Evolutionary conservation across 2,329 filamentous ascomycete species (phyloP).

Genomic region (Fusarium begoniae): DNA sequence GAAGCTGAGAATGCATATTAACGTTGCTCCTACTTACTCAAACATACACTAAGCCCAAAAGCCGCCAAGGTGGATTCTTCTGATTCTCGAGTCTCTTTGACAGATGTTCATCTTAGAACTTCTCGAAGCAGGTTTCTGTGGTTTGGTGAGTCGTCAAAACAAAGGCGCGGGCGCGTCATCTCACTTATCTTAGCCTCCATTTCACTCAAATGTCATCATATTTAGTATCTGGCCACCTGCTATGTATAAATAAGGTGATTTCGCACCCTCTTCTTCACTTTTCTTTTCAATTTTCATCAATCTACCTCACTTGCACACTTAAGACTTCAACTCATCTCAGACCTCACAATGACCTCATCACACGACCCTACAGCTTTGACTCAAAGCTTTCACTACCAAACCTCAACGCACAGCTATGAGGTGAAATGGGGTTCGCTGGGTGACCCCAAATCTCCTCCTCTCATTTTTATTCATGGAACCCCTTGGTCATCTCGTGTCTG

Average conservation of each 20-base stretch:
- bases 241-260: neutral
- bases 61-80: neutral
- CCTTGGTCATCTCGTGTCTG: conserved; percentile 57
- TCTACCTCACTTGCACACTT: neutral
- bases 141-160: neutral
- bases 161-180: conserved; percentile 3
- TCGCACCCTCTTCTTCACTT: rapidly evolving
- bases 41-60: neutral
- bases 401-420: conserved; percentile 39
- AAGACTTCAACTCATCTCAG: no score
- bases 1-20: neutral
- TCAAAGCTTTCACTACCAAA: conserved; percentile 45
- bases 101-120: neutral
- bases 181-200: neutral
- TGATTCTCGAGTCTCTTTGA: neutral
- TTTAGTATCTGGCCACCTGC: neutral
- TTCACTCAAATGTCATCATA: neutral
- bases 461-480: conserved; percentile 58
- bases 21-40: neutral
- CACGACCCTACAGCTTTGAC: conserved; percentile 17
- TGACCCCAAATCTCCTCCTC: conserved; percentile 39
- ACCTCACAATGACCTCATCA: conserved; percentile 10
- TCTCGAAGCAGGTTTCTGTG: no score
- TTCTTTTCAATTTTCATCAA: rapidly evolving
- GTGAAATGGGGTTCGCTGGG: conserved; percentile 50